These are phyloP conservation scores for Cyberlindnera euphorbiiphila DNA, from an alignment of 805 yeast species.

Conservation along the genomic window DNA sequence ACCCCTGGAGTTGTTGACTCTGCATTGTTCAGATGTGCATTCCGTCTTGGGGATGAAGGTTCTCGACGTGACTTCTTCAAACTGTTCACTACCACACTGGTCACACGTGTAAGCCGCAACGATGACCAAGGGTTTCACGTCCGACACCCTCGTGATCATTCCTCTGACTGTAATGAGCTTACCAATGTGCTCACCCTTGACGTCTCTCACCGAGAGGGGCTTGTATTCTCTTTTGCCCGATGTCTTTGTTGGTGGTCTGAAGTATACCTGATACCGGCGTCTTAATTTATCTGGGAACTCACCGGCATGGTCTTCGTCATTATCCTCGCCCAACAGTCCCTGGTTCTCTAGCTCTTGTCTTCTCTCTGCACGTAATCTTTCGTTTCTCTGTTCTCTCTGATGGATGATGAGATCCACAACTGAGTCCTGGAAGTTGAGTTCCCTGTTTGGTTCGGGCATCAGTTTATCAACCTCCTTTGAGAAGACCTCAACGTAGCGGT, in stretches of 20 bases:
- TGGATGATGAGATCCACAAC: conserved; percentile 90
- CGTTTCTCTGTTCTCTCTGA: conserved; percentile 83
- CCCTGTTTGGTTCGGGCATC: conserved; percentile 84
- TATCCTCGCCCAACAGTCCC: conserved; percentile 28
- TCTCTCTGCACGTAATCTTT: conserved; percentile 63
- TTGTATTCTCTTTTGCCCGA: conserved; percentile 33
- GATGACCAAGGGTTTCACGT: conserved; percentile 86
- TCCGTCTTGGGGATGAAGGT: conserved; percentile 84
- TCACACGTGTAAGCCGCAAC: conserved; percentile 98
- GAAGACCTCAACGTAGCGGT: conserved; percentile 76
- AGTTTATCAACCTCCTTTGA: conserved; percentile 70
- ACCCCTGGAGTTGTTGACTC: conserved; percentile 77
- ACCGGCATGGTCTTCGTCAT: conserved; percentile 29
- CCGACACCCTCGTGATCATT: conserved; percentile 91
- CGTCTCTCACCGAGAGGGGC: conserved; percentile 84
- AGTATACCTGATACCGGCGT: conserved; percentile 82
- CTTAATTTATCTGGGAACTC: conserved; percentile 83
- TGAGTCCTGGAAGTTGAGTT: conserved; percentile 76
- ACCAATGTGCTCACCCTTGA: conserved; percentile 81
- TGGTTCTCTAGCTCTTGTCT: conserved; percentile 54
- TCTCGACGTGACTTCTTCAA: conserved; percentile 87
- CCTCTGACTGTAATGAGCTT: conserved; percentile 88
- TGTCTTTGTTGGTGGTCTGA: conserved; percentile 63
- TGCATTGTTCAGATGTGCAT: conserved; percentile 81
- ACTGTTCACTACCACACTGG: conserved; percentile 92